Evolutionary conservation across 345 rosid species (phyloP), one percentile per base, ranked within the genome.

Genomic region (Gossypium thurberi): DNA sequence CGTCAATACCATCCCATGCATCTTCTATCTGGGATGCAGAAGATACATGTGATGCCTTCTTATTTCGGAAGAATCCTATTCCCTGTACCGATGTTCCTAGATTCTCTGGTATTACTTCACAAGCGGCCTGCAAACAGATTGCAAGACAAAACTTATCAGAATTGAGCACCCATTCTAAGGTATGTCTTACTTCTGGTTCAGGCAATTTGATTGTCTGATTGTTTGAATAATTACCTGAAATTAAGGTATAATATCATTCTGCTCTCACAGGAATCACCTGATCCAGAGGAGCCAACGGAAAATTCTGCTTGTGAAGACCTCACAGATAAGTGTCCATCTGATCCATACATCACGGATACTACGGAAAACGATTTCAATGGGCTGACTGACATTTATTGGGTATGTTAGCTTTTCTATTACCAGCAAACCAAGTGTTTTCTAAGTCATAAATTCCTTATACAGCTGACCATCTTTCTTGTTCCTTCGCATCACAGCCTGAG

Each of bases 11-110:
- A 74, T 77, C 87, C 78, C 87, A 87, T 73, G 66, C 87, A 60
- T 74, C 93, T 46, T 88, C 98, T 37, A 85, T 96, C 69, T 96
- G 96, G 97, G 99, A 90, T 78, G 96, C 91, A 79, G 99, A 96
- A 79, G 98, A 96, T 76, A 96, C 99, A 59, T 89, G 98, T 8
- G 99, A 96, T 83, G 97, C 96, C 79, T 96, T 96, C 82, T 87
- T 92, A n/a, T 96, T 96, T 85, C 87, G 77, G 66, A 87, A 73
- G 80, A 78, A 65, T 46, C 85, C 59, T 74, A 53, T 72, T 62
- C 59, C 61, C 26, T 44, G 33, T 70, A 79, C 78, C 64, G 84
- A 87, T 47, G 72, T 62, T 83, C 43, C 83, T 40, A 51, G 74
- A 72, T 52, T 83, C 58, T 78, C 85, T 4, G 61, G 69, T 61